phyloP scores from a whole-genome alignment of 768 basidiomycete genomes.

The Amanita brunnescens region DNA sequence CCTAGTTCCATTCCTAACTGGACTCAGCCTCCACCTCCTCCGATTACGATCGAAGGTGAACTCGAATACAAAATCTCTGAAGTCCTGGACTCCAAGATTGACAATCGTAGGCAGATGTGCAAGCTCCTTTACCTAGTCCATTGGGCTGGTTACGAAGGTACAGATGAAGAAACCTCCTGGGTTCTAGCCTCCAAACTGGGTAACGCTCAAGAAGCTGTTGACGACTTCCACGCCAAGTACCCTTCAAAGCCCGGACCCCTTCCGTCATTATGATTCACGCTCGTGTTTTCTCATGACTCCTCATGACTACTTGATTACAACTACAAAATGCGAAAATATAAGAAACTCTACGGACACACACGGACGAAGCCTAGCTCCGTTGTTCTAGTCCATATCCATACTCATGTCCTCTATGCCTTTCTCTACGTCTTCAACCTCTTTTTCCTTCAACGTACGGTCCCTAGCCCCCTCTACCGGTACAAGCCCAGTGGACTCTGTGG shows the following conservation, averaged over 20 bases:
- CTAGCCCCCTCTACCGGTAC: too few relatives aligned
- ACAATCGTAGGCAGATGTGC: not conserved
- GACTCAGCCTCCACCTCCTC: slow-evolving; percentile 1
- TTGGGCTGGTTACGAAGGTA: slow-evolving; percentile 1
- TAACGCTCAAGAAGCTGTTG: not conserved
- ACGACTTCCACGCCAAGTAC: not conserved
- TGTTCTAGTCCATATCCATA: too few relatives aligned
- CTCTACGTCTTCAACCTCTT: too few relatives aligned
- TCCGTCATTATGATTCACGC: too few relatives aligned
- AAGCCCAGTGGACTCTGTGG: too few relatives aligned
- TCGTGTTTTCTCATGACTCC: too few relatives aligned
- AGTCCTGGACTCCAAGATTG: slow-evolving; percentile 11
- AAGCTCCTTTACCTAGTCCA: slow-evolving; percentile 8
- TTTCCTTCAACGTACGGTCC: too few relatives aligned
- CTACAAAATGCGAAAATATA: too few relatives aligned
- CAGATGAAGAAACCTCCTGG: not conserved
- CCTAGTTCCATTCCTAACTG: slow-evolving; percentile 5
- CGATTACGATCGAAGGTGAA: slow-evolving; percentile 8
- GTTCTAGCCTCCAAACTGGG: not conserved
- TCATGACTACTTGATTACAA: too few relatives aligned
- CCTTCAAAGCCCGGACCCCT: not conserved
- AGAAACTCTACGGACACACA: too few relatives aligned
- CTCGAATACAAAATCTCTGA: slow-evolving; percentile 7
- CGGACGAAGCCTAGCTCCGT: too few relatives aligned
- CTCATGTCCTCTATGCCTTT: too few relatives aligned